A percentile compares a stretch with the other conserved stretches of the same genome.
Evolutionary conservation across 805 yeast genomes (phyloP).

Genomic region (Candida golubevii): DNA sequence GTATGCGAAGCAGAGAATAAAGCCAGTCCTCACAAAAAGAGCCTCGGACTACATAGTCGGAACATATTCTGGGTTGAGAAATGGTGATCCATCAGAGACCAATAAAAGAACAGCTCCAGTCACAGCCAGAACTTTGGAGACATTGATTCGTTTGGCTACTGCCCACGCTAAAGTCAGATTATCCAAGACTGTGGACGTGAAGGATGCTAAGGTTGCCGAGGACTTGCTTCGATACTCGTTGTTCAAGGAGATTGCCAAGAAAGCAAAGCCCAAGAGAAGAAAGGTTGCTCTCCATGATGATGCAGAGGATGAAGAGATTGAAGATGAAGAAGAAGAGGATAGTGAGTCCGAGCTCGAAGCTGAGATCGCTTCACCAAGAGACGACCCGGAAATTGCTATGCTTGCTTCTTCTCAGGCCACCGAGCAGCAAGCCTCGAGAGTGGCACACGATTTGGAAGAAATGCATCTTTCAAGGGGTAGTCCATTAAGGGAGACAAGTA

Average conservation of each 20-base stretch:
- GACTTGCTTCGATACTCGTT: constrained; percentile 79
- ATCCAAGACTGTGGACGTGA: constrained; percentile 64
- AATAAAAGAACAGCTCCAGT: constrained; percentile 87
- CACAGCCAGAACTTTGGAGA: constrained; percentile 97
- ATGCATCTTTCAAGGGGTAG: constrained; percentile 26
- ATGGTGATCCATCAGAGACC: constrained; percentile 51
- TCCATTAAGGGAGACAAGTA: constrained; percentile 25
- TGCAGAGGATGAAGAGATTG: constrained; percentile 30
- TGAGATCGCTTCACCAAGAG: constrained; percentile 13
- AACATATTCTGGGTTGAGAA: constrained; percentile 77
- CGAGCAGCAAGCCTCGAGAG: constrained; percentile 20
- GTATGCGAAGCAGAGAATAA: constrained; percentile 84
- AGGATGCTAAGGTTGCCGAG: constrained; percentile 85
- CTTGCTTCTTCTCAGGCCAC: constrained; percentile 11
- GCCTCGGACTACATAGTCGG: constrained; percentile 81
- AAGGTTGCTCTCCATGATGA: constrained; percentile 11
- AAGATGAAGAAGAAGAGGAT: constrained; percentile 29
- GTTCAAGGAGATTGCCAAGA: constrained; percentile 62
- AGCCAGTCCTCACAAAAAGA: constrained; percentile 70
- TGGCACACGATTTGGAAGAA: constrained; percentile 26
- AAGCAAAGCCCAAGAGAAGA: constrained; percentile 31
- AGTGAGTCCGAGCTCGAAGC: constrained; percentile 14
- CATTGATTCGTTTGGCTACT: constrained; percentile 87
- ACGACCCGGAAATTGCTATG: background rate
- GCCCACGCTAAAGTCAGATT: constrained; percentile 97